Evolutionary conservation across 2,329 filamentous ascomycete genomes (phyloP), one percentile per base, ranked within the genome.

Genomic region (Annulohypoxylon truncatum): DNA sequence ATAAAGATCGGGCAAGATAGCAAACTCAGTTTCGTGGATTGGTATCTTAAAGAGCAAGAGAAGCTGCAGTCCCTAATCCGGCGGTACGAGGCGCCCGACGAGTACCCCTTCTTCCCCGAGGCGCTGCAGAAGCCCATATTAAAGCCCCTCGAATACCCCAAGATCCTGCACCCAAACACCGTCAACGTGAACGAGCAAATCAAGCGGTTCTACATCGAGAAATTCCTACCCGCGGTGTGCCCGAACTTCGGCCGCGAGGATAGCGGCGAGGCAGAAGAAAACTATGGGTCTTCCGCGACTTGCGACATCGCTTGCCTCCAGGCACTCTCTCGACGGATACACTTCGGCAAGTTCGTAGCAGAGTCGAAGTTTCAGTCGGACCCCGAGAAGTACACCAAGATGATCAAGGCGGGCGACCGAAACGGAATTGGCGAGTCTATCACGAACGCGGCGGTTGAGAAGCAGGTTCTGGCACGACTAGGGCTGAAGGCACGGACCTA

Each of bases 271-370:
- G 87, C 88, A 12, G 90, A 93, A 78, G 96, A 98, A 81, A 97
- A 99, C 82, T 99, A 98, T 82, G 96, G 96, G 13, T 96, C 92
- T 4, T 87, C 94, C 0, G 95, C 94, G 1, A 97, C 93, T 0
- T 94, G 92, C 77, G 96, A 99, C 80, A 96, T 99, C 66, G 86
- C 88, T 56, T 95, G 92, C 74, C 83, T 99, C 69, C 96, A 99
- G 82, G 92, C 96, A 2, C 82, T 99, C 48, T 96, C 93, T 38
- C 87, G 95, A 42, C 86, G 96, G 59, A 96, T 99, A 72, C 96
- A 99, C 80, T 99, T 97, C 82, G 96, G 96, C 72, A 99, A 98
- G 82, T 98, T 98, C 75, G 96, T 99, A 7, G 96, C 96, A 44
- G 96, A 99, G 84, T 90, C 91, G 64, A 99, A 99, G 82, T 99